These are phyloP conservation scores for Piper longum DNA, from an alignment of 164 flowering plant genomes.

Conservation along the genomic window DNA sequence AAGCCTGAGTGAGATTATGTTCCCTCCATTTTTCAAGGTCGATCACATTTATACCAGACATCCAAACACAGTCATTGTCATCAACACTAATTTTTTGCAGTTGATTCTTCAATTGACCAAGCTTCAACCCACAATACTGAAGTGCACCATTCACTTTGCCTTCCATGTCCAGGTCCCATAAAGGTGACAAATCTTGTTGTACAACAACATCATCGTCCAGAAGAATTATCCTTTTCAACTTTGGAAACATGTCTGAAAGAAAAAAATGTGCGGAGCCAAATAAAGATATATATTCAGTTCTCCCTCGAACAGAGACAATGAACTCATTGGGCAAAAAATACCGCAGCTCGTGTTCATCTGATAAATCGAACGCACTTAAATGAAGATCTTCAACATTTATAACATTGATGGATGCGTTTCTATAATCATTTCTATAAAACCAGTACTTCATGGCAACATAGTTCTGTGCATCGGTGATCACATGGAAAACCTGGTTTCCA, in stretches of 20 bases:
- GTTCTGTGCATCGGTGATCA: slow-evolving; percentile 66
- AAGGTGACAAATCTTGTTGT: slow-evolving; percentile 61
- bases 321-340: slow-evolving; percentile 55
- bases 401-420: slow-evolving; percentile 54
- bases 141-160: slow-evolving; percentile 80
- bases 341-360: slow-evolving; percentile 2
- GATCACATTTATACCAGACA: slow-evolving; percentile 79
- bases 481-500: slow-evolving; percentile 67
- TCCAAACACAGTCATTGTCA: slow-evolving; percentile 65
- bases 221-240: slow-evolving; percentile 56
- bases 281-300: slow-evolving; percentile 53
- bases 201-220: slow-evolving; percentile 84
- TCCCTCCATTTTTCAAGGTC: slow-evolving; percentile 80
- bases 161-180: slow-evolving; percentile 72
- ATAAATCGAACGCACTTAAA: slow-evolving; percentile 15
- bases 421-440: slow-evolving; percentile 45
- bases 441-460: slow-evolving; percentile 77
- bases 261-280: slow-evolving; percentile 66
- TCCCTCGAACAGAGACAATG: slow-evolving; percentile 48
- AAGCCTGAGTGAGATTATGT: slow-evolving; percentile 35
- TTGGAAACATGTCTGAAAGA: slow-evolving; percentile 57
- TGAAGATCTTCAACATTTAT: slow-evolving; percentile 58
- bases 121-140: slow-evolving; percentile 37
- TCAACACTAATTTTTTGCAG: slow-evolving; percentile 22
- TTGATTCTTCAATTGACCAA: slow-evolving; percentile 44